A percentile compares a stretch with the other conserved stretches of the same genome.
Conservation (phyloP, 2,329 filamentous ascomycete genomes). For the Seiridium unicorne region DNA sequence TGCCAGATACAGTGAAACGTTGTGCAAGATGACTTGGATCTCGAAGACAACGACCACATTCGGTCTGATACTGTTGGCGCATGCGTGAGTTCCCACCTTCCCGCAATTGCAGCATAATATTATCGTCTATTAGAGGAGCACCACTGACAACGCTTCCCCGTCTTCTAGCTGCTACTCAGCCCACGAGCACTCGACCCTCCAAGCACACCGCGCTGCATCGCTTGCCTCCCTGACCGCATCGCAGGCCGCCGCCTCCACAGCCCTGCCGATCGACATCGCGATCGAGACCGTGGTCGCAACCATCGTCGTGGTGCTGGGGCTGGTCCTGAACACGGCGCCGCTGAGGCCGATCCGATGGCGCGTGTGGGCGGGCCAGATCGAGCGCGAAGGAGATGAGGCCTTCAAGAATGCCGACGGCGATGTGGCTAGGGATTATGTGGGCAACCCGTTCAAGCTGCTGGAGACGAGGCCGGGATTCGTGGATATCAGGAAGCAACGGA, state of each 20-base stretch:
- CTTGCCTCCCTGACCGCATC: constrained; percentile 42
- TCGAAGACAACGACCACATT: constrained; percentile 67
- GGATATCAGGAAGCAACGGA: constrained; percentile 80
- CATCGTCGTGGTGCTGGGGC: constrained; percentile 75
- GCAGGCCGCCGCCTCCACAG: constrained; percentile 35
- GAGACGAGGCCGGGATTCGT: constrained; percentile 83
- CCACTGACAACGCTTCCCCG: neutral
- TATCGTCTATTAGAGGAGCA: neutral
- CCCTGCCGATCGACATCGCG: constrained; percentile 75
- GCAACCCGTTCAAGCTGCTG: constrained; percentile 76
- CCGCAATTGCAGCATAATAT: neutral
- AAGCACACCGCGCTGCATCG: constrained; percentile 52
- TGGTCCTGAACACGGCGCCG: constrained; percentile 74
- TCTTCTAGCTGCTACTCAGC: constrained; percentile 84
- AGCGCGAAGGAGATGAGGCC: constrained; percentile 66
- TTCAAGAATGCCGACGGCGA: constrained; percentile 59
- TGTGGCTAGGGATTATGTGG: constrained; percentile 66
- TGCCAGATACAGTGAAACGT: neutral
- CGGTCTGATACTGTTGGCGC: constrained; percentile 76
- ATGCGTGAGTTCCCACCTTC: constrained; percentile 64
- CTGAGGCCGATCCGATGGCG: constrained; percentile 84
- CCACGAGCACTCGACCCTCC: constrained; percentile 82
- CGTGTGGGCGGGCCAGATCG: constrained; percentile 80
- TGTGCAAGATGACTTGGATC: constrained; percentile 60
- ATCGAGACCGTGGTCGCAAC: constrained; percentile 83